These are phyloP conservation scores for Mycena leptocephala DNA, from an alignment of 768 basidiomycete species.

Conservation along the genomic window DNA sequence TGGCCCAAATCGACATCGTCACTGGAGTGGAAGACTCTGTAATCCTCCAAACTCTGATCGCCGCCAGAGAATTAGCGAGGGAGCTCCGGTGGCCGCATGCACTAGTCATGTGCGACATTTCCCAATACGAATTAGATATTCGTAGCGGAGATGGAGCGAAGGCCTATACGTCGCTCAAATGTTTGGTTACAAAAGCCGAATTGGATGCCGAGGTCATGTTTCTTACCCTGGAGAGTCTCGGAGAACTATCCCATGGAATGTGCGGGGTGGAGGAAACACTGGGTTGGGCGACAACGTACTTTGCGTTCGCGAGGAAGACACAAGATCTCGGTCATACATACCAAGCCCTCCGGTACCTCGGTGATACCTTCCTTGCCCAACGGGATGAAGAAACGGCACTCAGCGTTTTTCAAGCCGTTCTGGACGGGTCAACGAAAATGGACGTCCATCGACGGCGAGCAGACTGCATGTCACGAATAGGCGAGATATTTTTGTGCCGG, in stretches of 20 bases:
- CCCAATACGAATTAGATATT: background rate
- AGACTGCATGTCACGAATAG: background rate
- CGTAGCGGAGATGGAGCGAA: background rate
- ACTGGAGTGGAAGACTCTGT: background rate
- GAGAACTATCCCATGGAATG: background rate
- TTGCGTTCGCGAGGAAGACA: constrained; percentile 2
- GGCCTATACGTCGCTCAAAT: background rate
- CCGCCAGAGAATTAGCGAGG: background rate
- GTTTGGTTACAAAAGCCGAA: background rate
- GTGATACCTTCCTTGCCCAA: constrained; percentile 4
- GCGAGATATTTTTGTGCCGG: background rate
- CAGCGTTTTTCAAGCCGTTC: background rate
- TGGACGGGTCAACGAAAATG: constrained; percentile 4
- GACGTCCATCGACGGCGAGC: background rate
- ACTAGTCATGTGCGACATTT: background rate
- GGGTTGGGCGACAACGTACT: background rate
- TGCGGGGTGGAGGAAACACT: background rate
- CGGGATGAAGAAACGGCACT: background rate
- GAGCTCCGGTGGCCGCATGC: background rate
- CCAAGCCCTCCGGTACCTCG: background rate
- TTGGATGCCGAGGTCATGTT: background rate
- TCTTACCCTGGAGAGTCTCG: background rate
- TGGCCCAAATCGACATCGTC: background rate
- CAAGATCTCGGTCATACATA: background rate
- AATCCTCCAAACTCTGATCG: background rate